Evolutionary conservation across 257 asterid species (phyloP), one percentile per base, ranked within the genome.

Genomic region (Solanum pinnatisectum): DNA sequence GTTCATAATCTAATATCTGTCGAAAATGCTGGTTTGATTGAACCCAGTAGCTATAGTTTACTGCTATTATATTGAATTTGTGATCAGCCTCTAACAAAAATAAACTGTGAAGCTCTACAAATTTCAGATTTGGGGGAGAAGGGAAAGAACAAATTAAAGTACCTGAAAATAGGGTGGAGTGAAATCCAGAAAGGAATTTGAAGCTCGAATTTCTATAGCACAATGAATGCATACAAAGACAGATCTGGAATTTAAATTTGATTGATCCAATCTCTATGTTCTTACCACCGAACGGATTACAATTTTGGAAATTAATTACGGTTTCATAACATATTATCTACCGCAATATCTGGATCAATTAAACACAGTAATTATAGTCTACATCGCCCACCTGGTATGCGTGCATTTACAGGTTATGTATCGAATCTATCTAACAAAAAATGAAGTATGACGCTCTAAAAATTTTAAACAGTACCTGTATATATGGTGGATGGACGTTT

Each of bases 101-200:
- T 5, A 0, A 1, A 32, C 14, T 14, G 0, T 32, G n/a, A 71
- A 71, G n/a, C 74, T 32, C 14, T 3, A 32, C 9, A 71, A 71
- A 3, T 71, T 71, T 33, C 11, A 71, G 25, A 70, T 30, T 32
- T 30, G 15, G 35, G 7, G 16, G 18, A 73, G 14, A 40, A 76
- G 20, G n/a, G 2, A 72, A 68, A 56, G 78, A 56, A 56, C 4
- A 12, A 2, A 36, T 56, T 63, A n/a, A 46, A 33, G 67, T n/a
- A 91, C 94, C 92, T 89, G 88, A 87, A 90, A 88, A 90, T 92
- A 94, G 16, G 95, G 95, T 2, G 92, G 95, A 86, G 89, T 95
- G 81, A 88, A 46, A 16, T 35, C 14, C 6, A 92, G 22, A 73
- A 86, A 71, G 10, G 90, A 90, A 73, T 32, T 78, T 82, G 59